These are phyloP conservation scores for Arabidopsis suecica DNA, from an alignment of 345 rosid genomes.

Conservation along the genomic window DNA sequence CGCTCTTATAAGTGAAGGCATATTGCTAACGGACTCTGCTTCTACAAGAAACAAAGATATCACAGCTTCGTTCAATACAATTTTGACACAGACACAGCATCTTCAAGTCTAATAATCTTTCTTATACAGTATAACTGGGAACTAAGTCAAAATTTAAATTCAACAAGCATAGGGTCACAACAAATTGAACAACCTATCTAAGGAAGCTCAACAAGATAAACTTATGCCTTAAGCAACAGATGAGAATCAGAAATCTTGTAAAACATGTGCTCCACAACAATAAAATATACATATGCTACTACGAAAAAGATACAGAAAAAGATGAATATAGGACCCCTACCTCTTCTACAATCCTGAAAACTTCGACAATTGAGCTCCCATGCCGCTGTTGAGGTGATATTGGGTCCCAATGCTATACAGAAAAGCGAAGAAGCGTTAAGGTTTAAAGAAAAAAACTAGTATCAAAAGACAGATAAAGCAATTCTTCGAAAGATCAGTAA, in stretches of 20 bases:
- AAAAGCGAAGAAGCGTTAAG: slow-evolving; percentile 24
- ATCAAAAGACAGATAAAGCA: slow-evolving; percentile 16
- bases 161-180: too few species aligned
- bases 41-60: neutral
- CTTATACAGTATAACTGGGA: neutral
- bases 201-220: too few species aligned
- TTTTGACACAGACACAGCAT: slow-evolving; percentile 5
- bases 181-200: too few species aligned
- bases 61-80: slow-evolving; percentile 8
- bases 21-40: neutral
- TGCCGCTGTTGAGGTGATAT: slow-evolving; percentile 94
- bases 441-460: slow-evolving; percentile 13
- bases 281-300: too few species aligned
- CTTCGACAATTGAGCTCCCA: slow-evolving; percentile 96
- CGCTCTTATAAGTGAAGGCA: neutral
- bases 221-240: too few species aligned
- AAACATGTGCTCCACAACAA: too few species aligned
- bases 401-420: slow-evolving; percentile 84
- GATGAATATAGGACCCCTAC: slow-evolving; percentile 45
- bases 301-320: too few species aligned
- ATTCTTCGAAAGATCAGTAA: slow-evolving; percentile 4
- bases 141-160: too few species aligned
- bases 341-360: slow-evolving; percentile 98
- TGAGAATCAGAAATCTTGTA: too few species aligned
- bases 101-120: slow-evolving; percentile 14